Percentiles rank a stretch among this genome's conserved stretches.
Conservation (phyloP, 495 filamentous ascomycete species). For the Pyrenula massariospora region DNA sequence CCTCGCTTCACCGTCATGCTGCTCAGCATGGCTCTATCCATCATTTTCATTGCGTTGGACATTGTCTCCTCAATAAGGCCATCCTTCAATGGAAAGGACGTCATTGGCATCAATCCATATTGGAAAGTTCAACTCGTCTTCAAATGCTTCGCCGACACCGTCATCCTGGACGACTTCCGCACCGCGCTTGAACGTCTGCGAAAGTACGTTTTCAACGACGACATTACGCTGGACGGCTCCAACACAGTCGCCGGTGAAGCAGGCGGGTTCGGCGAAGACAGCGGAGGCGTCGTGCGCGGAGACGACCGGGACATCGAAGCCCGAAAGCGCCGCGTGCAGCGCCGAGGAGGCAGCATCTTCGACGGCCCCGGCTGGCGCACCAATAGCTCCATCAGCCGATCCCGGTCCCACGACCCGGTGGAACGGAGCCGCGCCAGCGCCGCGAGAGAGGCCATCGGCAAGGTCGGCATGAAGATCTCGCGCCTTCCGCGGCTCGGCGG, state of each 20-base stretch:
- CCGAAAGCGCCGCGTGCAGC: background rate
- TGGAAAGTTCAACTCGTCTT: conserved; percentile 35
- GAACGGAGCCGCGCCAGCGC: background rate
- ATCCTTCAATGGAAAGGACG: conserved; percentile 1
- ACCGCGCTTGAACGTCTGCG: conserved; percentile 25
- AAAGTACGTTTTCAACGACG: background rate
- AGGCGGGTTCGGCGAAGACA: background rate
- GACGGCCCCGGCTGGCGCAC: background rate
- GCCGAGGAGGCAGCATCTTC: background rate
- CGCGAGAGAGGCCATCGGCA: background rate
- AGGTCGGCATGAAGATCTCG: background rate
- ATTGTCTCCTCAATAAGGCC: conserved; percentile 15
- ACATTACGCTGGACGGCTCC: background rate
- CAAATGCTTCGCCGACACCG: conserved; percentile 30
- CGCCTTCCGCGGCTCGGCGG: background rate
- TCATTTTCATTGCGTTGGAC: conserved; percentile 43
- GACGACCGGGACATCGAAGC: background rate
- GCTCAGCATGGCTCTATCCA: conserved; percentile 37
- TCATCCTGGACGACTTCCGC: conserved; percentile 36
- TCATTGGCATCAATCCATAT: conserved; percentile 31
- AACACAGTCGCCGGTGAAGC: background rate
- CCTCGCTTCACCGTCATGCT: conserved; percentile 49
- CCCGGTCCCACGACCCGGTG: background rate
- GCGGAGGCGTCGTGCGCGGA: background rate
- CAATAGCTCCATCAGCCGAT: background rate